Base-by-base conservation (phyloP, 805 yeast species). In the Groenewaldozyma tartarivorans region DNA sequence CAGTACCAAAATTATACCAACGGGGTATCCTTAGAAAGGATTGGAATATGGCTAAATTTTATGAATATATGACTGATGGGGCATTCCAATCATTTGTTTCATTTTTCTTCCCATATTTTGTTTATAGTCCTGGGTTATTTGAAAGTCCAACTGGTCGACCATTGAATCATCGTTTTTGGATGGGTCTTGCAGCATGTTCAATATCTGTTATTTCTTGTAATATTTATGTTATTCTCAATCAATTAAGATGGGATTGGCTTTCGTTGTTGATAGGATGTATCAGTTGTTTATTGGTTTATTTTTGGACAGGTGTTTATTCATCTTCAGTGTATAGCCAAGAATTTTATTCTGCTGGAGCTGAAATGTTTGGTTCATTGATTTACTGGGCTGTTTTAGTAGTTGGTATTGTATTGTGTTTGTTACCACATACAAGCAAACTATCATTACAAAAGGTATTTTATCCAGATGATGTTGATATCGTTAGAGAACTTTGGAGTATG, bases 221-320 rank as follows among this genome's bases (percentile, higher is more conserved):
- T 61, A 45, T 76, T 15, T 81, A 77, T 58, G 78, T 84, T 24
- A 52, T 82, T 50, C 57, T 79, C 44, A 80, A 77, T 52, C 88
- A 81, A 61, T 69, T 68, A 46, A 63, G 87, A 48, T 84, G 94
- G 94, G 94, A 83, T 60, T 77, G 81, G 79, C 54, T 83, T 19
- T 67, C 82, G 16, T 39, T 71, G 20, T 53, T 76, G 19, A 69
- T 80, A 45, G 62, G 66, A 42, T 61, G 69, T 1, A 54, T 84
- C 35, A 77, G 86, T 11, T 67, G 69, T 40, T 55, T 79, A 46
- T 49, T 81, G 33, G 67, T 81, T 15, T 80, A 71, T 50, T 72
- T 77, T 55, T 83, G 94, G 94, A 74, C 84, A 3, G 88, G 90
- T n/a, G 73, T 77, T 18, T 83, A 88, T 80, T 72, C 86, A 22